Evolutionary conservation across 225 moss, liverwort and hornwort genomes (phyloP).

Genomic region (Straminergon stramineum): DNA sequence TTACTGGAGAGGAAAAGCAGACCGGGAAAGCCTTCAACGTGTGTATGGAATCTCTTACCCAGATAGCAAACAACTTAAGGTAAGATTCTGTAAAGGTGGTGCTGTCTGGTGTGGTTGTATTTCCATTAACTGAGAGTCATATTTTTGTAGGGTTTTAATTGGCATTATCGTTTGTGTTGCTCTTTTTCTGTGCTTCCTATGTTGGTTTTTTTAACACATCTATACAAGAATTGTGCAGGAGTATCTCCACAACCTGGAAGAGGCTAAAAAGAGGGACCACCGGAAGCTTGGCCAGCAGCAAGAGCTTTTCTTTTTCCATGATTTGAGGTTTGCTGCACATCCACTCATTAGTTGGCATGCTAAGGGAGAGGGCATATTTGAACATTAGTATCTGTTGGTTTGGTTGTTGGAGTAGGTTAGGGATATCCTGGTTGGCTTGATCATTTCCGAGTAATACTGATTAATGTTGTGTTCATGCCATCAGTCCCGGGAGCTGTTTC

Average conservation of each 20-base stretch:
- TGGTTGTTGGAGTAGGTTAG: not conserved
- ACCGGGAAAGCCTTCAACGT: constrained; percentile 87
- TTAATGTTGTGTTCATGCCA: not conserved
- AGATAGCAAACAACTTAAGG: constrained; percentile 78
- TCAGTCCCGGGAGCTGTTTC: constrained; percentile 90
- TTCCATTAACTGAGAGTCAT: not conserved
- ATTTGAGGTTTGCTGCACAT: constrained; percentile 43
- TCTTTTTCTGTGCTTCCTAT: not conserved
- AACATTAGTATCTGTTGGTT: not conserved
- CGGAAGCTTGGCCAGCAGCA: constrained; percentile 79
- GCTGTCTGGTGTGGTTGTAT: not conserved
- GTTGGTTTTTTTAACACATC: not conserved
- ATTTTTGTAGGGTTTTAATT: not conserved
- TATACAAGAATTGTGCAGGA: constrained; percentile 31
- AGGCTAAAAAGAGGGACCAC: constrained; percentile 95
- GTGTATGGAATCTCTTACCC: constrained; percentile 95
- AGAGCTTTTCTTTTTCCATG: constrained; percentile 97
- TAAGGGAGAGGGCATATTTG: not conserved
- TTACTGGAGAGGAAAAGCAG: constrained; percentile 90
- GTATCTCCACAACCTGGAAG: constrained; percentile 69
- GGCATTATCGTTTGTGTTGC: not conserved
- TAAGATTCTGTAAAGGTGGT: not conserved
- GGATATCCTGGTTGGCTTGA: not conserved
- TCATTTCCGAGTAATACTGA: not conserved
- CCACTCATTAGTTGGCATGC: not conserved